Base-by-base conservation (phyloP, 768 basidiomycete species). In the Tylopilus rubrobrunneus region DNA sequence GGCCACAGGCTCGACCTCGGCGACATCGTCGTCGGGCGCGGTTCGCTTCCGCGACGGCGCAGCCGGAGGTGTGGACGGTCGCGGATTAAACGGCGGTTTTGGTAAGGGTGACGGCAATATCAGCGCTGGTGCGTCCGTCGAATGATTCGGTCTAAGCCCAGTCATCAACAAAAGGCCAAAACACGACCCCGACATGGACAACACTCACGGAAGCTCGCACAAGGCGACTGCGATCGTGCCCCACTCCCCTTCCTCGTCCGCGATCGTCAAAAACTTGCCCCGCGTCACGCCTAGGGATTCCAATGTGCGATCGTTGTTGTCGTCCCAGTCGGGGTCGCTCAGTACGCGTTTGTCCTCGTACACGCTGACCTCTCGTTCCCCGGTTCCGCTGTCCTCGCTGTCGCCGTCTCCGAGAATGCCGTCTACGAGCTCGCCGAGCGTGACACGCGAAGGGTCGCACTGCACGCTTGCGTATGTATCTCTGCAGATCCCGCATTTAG, bases 251-350 rank as follows among this genome's bases (percentile, higher is more conserved):
- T 95, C 91, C 62, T 97, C 94, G 67, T 98, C 94, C 5, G 85
- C 85, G 33, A 98, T 87, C 5, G 85, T 84, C 64, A 98, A 64
- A 73, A 97, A 96, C 72, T 86, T 94, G 40, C 95, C 93, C 51
- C 86, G 73, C 0, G 79, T 82, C 31, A 96, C 83, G 45, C 82
- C 87, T 51, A 98, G 64, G 59, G 90, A 89, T 58, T 84, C 88
- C 59, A 99, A 67, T 45, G 91, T 92, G 56, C 87, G 78, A 3
- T 81, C 86, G 56, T 81, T 66, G 62, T 98, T 98, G 62, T 98
- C 95, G 44, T 92, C 87, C 79, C 89, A 96, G 65, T 98, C 96
- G 7, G 92, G 92, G 63, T 98, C 97, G 58, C 84, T 87, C 51
- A 99, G 72, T 43, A 99, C 71, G 42, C 94, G 78, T 61, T 87